Evolutionary conservation across 2,329 filamentous ascomycete genomes (phyloP), one percentile per base, ranked within the genome.

Genomic region (Diplodia seriata): DNA sequence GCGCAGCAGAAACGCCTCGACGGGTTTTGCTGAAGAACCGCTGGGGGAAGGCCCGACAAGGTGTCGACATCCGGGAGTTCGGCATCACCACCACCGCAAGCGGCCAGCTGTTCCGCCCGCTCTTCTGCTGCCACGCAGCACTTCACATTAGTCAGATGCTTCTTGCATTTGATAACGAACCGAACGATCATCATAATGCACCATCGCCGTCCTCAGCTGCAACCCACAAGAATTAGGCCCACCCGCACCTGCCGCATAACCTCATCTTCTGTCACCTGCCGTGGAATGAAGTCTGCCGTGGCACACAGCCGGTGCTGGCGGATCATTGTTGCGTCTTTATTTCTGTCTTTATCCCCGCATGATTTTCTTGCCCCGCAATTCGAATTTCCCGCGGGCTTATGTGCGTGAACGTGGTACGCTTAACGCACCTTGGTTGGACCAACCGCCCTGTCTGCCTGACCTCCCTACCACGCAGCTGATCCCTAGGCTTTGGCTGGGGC

Each of bases 51-150:
- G 8, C 43, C 8, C 43, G 43, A 18, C 56, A 12, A 47, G 12
- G 38, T 33, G n/a, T 15, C 23, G 31, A 31, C 57, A 31, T 4
- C 36, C 57, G 57, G 57, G 7, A 49, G 23, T 49, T 61, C 57
- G 57, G 57, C 57, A 61, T 26, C 57, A 33, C 57, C 29, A 33
- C 40, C 11, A 43, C 40, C 43, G 43, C 43, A 47, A n/a, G 7
- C 43, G 18, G 43, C 43, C n/a, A 47, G 40, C 15, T 47, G 40
- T 47, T 47, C 43, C 40, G 29, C 40, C 56, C 15, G 53, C 9
- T 56, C 33, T 56, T 56, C 20, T 59, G 18, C 14, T 61, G 23
- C 40, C 57, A 61, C 40, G 56, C 56, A 49, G 15, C 47, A 15
- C 51, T 33, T 29, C 51, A 20, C 51, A 29, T 18, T 31, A 26